phyloP scores from a whole-genome alignment of 805 yeast genomes.

The Pichia occidentalis region DNA sequence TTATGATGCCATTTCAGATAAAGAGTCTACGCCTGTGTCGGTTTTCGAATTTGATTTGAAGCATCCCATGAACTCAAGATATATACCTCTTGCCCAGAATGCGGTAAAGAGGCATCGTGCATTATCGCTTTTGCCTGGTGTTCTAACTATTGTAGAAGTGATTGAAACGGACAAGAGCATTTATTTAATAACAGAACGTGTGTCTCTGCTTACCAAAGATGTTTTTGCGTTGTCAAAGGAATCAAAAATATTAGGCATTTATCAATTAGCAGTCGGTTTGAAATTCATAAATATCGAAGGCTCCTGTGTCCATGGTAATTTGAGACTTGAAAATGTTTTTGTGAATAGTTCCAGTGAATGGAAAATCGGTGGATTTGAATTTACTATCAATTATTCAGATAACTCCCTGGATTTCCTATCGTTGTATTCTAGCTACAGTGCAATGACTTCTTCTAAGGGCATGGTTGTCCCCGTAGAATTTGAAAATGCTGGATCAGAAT shows the following conservation, averaged over 20 bases:
- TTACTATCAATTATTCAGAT: slow-evolving; percentile 45
- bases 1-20: slow-evolving; percentile 50
- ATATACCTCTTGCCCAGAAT: slow-evolving; percentile 37
- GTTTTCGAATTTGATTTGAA: slow-evolving; percentile 57
- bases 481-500: slow-evolving; percentile 37
- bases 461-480: slow-evolving; percentile 47
- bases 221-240: slow-evolving; percentile 23
- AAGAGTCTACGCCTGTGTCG: slow-evolving; percentile 49
- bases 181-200: slow-evolving; percentile 63
- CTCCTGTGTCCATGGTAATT: slow-evolving; percentile 56
- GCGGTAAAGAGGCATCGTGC: slow-evolving; percentile 43
- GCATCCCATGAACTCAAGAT: slow-evolving; percentile 30
- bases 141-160: slow-evolving; percentile 55
- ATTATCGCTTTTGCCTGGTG: slow-evolving; percentile 59
- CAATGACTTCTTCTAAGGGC: slow-evolving; percentile 21
- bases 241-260: slow-evolving; percentile 47
- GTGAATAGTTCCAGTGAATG: slow-evolving; percentile 72
- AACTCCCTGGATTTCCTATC: slow-evolving; percentile 28
- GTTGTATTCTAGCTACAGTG: slow-evolving; percentile 17
- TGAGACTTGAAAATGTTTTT: slow-evolving; percentile 48
- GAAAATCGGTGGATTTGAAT: slow-evolving; percentile 79
- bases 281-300: slow-evolving; percentile 53
- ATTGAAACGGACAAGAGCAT: slow-evolving; percentile 52
- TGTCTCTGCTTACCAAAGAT: slow-evolving; percentile 42
- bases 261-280: slow-evolving; percentile 47